Evolutionary conservation across 177 flowering plant species (phyloP), one percentile per base, ranked within the genome.

Genomic region (Telopea speciosissima): DNA sequence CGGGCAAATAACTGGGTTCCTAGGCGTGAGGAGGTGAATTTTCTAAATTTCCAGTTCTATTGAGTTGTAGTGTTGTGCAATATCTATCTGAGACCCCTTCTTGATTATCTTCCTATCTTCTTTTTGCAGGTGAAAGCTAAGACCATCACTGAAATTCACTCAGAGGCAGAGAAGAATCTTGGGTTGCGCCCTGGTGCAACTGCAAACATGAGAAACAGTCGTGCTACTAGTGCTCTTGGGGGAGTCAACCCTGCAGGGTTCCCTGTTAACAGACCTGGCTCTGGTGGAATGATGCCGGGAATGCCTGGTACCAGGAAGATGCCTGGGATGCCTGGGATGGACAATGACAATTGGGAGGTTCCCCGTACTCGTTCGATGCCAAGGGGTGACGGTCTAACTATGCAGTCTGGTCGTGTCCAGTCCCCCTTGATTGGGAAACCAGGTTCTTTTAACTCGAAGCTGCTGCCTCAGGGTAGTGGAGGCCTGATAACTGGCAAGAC

Each of bases 201-300:
- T 31, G 88, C 87, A 63, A 75, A 77, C 79, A 87, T 93, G 33
- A 81, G 96, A 74, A 87, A 81, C 72, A 68, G 69, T 26, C 89
- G 92, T 63, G 78, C 72, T 49, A 67, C 74, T 36, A 87, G 85
- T 59, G 78, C 77, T 49, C 78, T 81, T 67, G 92, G 88, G 28
- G 81, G 68, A 70, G 63, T 81, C 4, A 77, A 87, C 54, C 87
- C 93, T 23, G 86, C 89, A 16, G 94, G 96, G 19, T 83, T 85
- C 69, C 89, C 92, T 17, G 80, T 83, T 26, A 81, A 73, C 65
- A 82, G 96, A 19, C 97, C 91, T 68, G 98, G 98, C n/a, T 6
- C 86, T 63, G 95, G 96, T 31, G 99, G 97, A 22, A 81, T 94
- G 97, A 94, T 94, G 97, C 98, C 98, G 60, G 98, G 98, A 33